These are phyloP conservation scores for Phyllosticta citrichinensis DNA, from an alignment of 2,329 filamentous ascomycete species.

Conservation along the genomic window DNA sequence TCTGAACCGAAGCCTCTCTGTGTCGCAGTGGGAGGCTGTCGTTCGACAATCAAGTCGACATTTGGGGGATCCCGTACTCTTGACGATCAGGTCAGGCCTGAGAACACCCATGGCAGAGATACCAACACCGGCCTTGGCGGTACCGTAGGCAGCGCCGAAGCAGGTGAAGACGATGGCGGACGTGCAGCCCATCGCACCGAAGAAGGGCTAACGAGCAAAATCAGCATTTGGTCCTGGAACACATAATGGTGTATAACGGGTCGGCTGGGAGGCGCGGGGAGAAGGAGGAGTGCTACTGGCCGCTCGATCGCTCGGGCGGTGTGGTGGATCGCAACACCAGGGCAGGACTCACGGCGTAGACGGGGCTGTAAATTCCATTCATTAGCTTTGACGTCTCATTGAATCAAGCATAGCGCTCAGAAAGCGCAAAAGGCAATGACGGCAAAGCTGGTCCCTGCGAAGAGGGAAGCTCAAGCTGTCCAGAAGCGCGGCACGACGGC, in stretches of 20 bases:
- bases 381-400: conserved; percentile 34
- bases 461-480: conserved; percentile 9
- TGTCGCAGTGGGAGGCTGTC: conserved; percentile 11
- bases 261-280: not conserved
- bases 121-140: conserved; percentile 97
- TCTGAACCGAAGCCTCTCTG: conserved; percentile 1
- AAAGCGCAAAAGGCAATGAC: conserved; percentile 3
- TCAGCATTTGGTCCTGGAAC: conserved; percentile 17
- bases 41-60: conserved; percentile 8
- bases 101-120: conserved; percentile 98
- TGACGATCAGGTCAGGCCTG: conserved; percentile 94
- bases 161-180: conserved; percentile 94
- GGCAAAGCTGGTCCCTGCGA: not conserved
- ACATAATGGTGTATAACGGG: not conserved
- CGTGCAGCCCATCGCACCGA: conserved; percentile 94
- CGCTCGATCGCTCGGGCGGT: conserved; percentile 3
- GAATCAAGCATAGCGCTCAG: not conserved
- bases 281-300: conserved; percentile 13
- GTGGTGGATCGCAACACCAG: not conserved
- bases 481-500: conserved; percentile 17
- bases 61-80: conserved; percentile 62
- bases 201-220: conserved; percentile 58
- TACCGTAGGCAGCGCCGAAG: conserved; percentile 94
- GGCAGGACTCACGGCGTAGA: conserved; percentile 84
- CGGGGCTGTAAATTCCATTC: conserved; percentile 55